Conservation (phyloP, 257 asterid genomes). For the Salvia splendens region DNA sequence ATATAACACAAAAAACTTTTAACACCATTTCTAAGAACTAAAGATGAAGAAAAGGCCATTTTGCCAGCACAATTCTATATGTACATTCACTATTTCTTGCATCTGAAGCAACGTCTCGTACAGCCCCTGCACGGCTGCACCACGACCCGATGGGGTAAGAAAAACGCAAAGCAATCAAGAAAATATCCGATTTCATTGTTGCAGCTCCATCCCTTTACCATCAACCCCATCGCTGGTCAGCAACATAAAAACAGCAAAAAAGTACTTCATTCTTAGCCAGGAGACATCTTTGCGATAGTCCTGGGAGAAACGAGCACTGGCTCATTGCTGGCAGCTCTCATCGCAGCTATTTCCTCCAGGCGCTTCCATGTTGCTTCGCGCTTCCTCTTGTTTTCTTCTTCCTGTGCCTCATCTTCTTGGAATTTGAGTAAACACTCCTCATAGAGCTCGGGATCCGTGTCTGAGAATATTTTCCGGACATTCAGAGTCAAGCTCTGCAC, state of each 20-base stretch:
- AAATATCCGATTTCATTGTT: not conserved
- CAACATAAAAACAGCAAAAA: not conserved
- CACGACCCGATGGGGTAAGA: conserved; percentile 19
- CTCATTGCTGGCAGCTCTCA: conserved; percentile 56
- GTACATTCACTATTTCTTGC: conserved; percentile 38
- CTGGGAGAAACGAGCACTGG: conserved; percentile 56
- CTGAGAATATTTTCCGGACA: conserved; percentile 85
- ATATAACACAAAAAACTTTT: too few relatives aligned
- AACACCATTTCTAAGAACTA: conserved; percentile 28
- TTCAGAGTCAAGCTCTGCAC: conserved; percentile 82
- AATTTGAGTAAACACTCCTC: conserved; percentile 76
- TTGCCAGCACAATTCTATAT: conserved; percentile 41
- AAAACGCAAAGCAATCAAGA: not conserved
- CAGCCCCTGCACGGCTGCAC: not conserved
- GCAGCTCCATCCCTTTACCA: conserved; percentile 9
- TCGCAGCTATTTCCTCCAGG: conserved; percentile 67
- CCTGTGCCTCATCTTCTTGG: conserved; percentile 68
- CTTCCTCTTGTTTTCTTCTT: conserved; percentile 53
- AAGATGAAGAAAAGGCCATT: conserved; percentile 30
- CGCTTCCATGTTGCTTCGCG: conserved; percentile 76
- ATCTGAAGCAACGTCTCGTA: conserved; percentile 20
- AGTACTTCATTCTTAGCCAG: conserved; percentile 34
- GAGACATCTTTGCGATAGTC: conserved; percentile 31
- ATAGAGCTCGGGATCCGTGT: conserved; percentile 62
- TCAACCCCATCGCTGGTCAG: conserved; percentile 14